phyloP scores from a whole-genome alignment of 805 yeast species.

The Candida cerambycidarum region DNA sequence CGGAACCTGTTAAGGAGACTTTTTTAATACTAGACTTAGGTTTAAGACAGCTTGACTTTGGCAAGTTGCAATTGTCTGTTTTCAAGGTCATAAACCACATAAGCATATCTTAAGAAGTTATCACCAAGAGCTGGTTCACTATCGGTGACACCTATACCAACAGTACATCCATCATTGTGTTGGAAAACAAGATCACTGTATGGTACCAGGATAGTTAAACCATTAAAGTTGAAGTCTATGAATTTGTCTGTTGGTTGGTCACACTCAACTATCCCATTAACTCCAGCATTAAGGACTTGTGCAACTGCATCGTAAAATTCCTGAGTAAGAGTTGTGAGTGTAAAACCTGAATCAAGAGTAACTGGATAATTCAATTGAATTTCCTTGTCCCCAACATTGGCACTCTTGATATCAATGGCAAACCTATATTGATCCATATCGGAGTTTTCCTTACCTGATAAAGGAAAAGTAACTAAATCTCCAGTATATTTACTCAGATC shows the following conservation, averaged over 20 bases:
- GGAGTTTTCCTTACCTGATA: too few relatives aligned
- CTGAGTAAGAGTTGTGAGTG: too few relatives aligned
- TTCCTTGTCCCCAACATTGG: too few relatives aligned
- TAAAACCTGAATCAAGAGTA: too few relatives aligned
- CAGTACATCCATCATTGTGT: not conserved
- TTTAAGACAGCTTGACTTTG: constrained; percentile 16
- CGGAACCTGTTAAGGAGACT: too few relatives aligned
- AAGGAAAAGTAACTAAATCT: constrained; percentile 20
- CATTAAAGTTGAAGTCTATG: too few relatives aligned
- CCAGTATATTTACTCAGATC: constrained; percentile 42
- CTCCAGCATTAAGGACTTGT: too few relatives aligned
- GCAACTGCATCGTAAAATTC: too few relatives aligned
- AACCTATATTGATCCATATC: constrained; percentile 14
- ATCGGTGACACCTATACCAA: constrained; percentile 31
- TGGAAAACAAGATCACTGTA: not conserved
- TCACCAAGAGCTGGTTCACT: constrained; percentile 57
- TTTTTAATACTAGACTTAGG: constrained; percentile 24
- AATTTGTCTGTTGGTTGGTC: too few relatives aligned
- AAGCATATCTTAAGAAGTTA: constrained; percentile 59
- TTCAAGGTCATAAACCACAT: constrained; percentile 63
- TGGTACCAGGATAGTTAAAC: too few relatives aligned
- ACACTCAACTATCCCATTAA: too few relatives aligned
- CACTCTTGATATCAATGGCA: not conserved
- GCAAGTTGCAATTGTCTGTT: constrained; percentile 54
- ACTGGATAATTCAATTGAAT: too few relatives aligned